A percentile compares a stretch with the other conserved stretches of the same genome.
Evolutionary conservation across 129 eudicot genomes (phyloP).

Genomic region (Gnaphalium uliginosum): DNA sequence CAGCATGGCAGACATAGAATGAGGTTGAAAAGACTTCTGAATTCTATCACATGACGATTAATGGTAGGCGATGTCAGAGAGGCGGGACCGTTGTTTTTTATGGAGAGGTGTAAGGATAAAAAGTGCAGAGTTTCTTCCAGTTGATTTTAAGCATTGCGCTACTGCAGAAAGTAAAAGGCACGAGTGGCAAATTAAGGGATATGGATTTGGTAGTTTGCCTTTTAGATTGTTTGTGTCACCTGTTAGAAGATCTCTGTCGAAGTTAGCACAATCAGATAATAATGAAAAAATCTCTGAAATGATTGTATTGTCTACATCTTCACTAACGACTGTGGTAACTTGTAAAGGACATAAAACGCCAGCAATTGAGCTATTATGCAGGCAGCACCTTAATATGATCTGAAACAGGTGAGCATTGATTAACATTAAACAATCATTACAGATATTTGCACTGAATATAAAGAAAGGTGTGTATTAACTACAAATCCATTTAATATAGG

Average conservation of each 20-base stretch:
- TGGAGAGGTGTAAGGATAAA: constrained; percentile 73
- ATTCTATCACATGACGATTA: background rate
- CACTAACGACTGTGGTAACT: constrained; percentile 83
- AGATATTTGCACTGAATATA: background rate
- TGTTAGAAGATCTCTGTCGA: constrained; percentile 48
- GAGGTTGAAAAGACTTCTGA: constrained; percentile 61
- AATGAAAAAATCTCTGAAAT: constrained; percentile 76
- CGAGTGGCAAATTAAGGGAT: constrained; percentile 54
- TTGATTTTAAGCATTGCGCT: constrained; percentile 67
- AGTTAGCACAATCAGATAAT: constrained; percentile 53
- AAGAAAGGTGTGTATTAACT: background rate
- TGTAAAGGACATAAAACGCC: constrained; percentile 82
- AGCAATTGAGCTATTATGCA: constrained; percentile 56
- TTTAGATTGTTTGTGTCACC: constrained; percentile 48
- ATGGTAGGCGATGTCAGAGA: constrained; percentile 74
- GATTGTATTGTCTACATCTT: constrained; percentile 88
- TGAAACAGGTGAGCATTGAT: constrained; percentile 35
- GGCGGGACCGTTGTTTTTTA: constrained; percentile 74
- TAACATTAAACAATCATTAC: background rate
- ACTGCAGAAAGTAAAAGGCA: constrained; percentile 67
- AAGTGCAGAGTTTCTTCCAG: constrained; percentile 76
- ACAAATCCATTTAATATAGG: too few relatives aligned
- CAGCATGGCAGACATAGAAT: constrained; percentile 73
- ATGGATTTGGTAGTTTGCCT: constrained; percentile 37
- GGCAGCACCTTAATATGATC: constrained; percentile 82